Evolutionary conservation across 768 basidiomycete species (phyloP).

Genomic region (Leccinum sublutescens): DNA sequence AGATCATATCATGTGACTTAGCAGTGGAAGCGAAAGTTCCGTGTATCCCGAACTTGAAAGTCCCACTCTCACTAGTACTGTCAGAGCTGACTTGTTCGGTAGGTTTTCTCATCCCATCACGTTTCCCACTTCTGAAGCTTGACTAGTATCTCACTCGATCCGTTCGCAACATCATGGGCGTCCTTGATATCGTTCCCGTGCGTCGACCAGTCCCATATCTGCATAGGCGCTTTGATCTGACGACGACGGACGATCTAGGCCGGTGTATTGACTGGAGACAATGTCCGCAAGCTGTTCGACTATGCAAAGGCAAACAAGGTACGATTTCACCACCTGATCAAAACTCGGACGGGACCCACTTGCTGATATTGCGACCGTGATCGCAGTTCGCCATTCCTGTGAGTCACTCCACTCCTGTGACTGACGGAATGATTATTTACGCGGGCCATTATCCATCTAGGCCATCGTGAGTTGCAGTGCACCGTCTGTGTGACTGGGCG

Average conservation of each 20-base stretch:
- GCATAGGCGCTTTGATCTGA: constrained; percentile 2
- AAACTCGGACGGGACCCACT: background rate
- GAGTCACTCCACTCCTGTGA: constrained; percentile 34
- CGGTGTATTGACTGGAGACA: constrained; percentile 93
- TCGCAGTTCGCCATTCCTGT: constrained; percentile 81
- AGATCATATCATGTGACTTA: constrained; percentile 13
- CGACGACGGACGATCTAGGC: constrained; percentile 45
- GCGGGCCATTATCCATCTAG: constrained; percentile 35
- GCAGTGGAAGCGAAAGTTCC: background rate
- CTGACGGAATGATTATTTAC: background rate
- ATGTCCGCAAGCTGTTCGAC: constrained; percentile 93
- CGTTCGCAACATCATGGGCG: constrained; percentile 51
- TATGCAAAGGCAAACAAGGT: constrained; percentile 91
- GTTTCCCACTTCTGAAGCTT: background rate
- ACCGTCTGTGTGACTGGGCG: background rate
- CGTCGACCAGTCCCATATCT: constrained; percentile 28
- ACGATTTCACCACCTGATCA: constrained; percentile 16
- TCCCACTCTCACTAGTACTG: no score
- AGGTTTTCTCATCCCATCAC: background rate
- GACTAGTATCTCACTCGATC: constrained; percentile 15
- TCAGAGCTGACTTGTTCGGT: constrained; percentile 9
- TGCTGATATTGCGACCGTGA: constrained; percentile 13
- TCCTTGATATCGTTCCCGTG: constrained; percentile 84
- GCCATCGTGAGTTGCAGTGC: constrained; percentile 63
- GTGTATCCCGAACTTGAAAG: background rate